Evolutionary conservation across 176 grass and related monocot species (phyloP).

Genomic region (Bonia amplexicaulis): DNA sequence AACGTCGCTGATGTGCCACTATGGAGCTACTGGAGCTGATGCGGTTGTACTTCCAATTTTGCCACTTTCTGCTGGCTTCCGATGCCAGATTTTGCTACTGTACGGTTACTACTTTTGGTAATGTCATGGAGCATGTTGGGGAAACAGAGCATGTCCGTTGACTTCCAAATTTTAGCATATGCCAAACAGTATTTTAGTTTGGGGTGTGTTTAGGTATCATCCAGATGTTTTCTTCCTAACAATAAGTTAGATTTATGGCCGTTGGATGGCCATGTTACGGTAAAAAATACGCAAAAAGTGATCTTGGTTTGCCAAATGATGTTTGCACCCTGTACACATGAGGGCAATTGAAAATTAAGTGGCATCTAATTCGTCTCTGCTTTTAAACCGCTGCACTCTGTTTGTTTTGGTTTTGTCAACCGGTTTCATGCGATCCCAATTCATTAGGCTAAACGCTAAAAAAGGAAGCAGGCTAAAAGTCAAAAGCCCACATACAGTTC

Average conservation of each 20-base stretch:
- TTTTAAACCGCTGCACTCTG: background rate
- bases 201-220: too few relatives aligned
- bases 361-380: background rate
- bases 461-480: background rate
- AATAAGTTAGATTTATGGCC: too few relatives aligned
- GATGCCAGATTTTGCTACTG: background rate
- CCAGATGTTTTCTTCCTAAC: too few relatives aligned
- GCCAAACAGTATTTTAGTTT: background rate
- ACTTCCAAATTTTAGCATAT: background rate
- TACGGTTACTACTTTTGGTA: background rate
- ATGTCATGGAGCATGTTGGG: slow-evolving; percentile 9
- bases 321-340: background rate
- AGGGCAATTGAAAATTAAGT: background rate
- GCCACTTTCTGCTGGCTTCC: background rate
- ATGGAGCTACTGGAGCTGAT: slow-evolving; percentile 35
- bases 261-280: background rate
- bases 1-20: slow-evolving; percentile 10
- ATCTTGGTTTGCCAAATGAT: background rate
- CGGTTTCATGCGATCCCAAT: background rate
- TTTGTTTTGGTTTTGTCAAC: background rate
- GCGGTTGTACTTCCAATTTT: background rate
- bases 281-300: too few relatives aligned
- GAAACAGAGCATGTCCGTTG: background rate
- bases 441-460: background rate
- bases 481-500: background rate